These are phyloP conservation scores for Tulasnella calospora DNA, from an alignment of 768 basidiomycete species.

Conservation along the genomic window DNA sequence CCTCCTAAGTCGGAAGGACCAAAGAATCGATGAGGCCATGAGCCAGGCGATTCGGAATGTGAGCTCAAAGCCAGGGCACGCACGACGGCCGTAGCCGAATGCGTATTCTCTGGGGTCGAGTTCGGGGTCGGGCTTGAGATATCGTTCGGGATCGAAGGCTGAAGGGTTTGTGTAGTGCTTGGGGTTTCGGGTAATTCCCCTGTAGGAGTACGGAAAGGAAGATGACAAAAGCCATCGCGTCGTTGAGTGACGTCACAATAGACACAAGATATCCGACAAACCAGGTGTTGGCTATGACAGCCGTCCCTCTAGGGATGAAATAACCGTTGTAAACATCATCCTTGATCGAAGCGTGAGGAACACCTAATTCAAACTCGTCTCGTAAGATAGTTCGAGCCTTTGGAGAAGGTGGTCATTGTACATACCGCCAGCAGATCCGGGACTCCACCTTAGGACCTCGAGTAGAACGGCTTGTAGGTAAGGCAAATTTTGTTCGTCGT, in stretches of 20 bases:
- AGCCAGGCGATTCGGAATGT: background rate
- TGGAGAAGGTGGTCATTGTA: background rate
- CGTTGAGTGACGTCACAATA: background rate
- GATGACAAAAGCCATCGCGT: background rate
- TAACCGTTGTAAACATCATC: slow-evolving; percentile 27
- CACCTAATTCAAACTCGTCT: background rate
- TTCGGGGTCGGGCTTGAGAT: background rate
- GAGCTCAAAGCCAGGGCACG: slow-evolving; percentile 5
- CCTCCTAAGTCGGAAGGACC: background rate
- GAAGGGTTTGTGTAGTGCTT: background rate
- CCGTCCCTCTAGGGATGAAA: slow-evolving; percentile 5
- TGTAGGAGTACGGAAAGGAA: background rate
- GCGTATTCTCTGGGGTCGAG: slow-evolving; percentile 7
- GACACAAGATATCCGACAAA: background rate
- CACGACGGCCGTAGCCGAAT: slow-evolving; percentile 13
- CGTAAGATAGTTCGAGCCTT: background rate
- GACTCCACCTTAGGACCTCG: slow-evolving; percentile 29
- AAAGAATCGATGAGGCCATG: background rate
- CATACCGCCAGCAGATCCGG: background rate
- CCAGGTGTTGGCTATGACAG: background rate
- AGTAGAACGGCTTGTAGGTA: slow-evolving; percentile 29
- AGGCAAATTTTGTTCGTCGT: slow-evolving; percentile 28
- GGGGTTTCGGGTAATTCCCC: background rate
- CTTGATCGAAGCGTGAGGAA: slow-evolving; percentile 17
- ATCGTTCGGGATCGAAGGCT: slow-evolving; percentile 24